Conservation (phyloP, 208 protist genomes). For the Trypanosomatidae sp. region DNA sequence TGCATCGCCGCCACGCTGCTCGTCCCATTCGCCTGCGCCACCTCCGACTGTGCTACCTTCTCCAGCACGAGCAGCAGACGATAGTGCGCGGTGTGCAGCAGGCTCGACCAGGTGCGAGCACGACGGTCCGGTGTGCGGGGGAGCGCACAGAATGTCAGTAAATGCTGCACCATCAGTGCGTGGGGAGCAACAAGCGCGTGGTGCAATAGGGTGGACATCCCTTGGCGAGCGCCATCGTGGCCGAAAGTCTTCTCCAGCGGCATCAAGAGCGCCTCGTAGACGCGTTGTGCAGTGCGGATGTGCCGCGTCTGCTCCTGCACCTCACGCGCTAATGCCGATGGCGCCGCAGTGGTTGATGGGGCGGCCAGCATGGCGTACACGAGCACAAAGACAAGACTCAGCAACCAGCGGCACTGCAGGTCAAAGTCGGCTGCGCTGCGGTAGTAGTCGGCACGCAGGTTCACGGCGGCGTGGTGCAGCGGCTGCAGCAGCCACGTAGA, state of each 20-base stretch:
- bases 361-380: constrained; percentile 15
- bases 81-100: constrained; percentile 65
- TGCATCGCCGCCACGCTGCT: constrained; percentile 48
- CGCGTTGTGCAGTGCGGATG: constrained; percentile 30
- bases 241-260: constrained; percentile 28
- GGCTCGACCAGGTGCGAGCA: constrained; percentile 22
- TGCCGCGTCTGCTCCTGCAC: too few relatives aligned
- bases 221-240: constrained; percentile 36
- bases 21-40: constrained; percentile 49
- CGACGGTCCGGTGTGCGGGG: too few relatives aligned
- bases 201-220: constrained; percentile 45
- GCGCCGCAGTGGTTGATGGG: constrained; percentile 8
- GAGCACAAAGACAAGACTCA: constrained; percentile 13
- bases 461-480: constrained; percentile 13
- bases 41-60: constrained; percentile 50
- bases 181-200: constrained; percentile 37
- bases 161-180: constrained; percentile 11
- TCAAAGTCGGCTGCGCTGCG: constrained; percentile 3
- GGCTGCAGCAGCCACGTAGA: constrained; percentile 20
- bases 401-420: constrained; percentile 27
- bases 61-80: constrained; percentile 75
- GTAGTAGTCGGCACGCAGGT: constrained; percentile 28
- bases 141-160: too few relatives aligned
- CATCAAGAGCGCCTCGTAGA: constrained; percentile 26
- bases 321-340: constrained; percentile 31